Evolutionary conservation across 495 filamentous ascomycete genomes (phyloP), one percentile per base, ranked within the genome.

Genomic region (Neurospora sp.): DNA sequence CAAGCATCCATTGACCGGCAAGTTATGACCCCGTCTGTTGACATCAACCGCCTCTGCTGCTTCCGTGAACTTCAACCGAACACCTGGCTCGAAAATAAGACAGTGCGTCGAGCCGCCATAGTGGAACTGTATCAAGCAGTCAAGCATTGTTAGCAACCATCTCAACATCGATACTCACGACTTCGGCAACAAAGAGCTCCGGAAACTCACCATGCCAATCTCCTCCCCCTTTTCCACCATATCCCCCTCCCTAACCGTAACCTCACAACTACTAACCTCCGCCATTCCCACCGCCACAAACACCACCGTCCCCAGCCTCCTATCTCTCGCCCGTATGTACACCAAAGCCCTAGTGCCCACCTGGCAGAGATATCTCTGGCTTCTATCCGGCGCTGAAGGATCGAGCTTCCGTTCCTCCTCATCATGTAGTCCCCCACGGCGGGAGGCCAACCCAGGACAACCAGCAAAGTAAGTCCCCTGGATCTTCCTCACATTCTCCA

Each of bases 401-500:
- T 60, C 49, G 1, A 31, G 49, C 11, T 60, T 31, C 4, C 49
- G 20, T 60, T 31, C 49, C 49, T 60, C 49, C 23, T 23, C 49
- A 60, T 49, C 44, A 5, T 23, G n/a, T 23, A 44, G 14, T 8
- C n/a, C 44, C 44, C 44, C 44, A 27, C 20, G 10, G 20, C n/a
- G 20, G 9, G 20, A 60, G 0, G 23, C 0, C 5, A 62, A 35
- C 12, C 54, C 54, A 35, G 54, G 54, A 62, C 54, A 62, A 0
- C 27, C 54, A 35, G 54, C 54, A 62, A 62, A 81, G 72, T 81
- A 82, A 14, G 78, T 76, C 14, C 80, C 80, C 9, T 76, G 79
- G 5, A 85, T 83, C 23, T 79, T 77, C 23, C 75, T 78, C 66
- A 81, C 78, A 16, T 71, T 62, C 69, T 74, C 77, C 31, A 86